Base-by-base conservation (phyloP, 1,284 basidiomycete species). In the Farysia itapuensis region DNA sequence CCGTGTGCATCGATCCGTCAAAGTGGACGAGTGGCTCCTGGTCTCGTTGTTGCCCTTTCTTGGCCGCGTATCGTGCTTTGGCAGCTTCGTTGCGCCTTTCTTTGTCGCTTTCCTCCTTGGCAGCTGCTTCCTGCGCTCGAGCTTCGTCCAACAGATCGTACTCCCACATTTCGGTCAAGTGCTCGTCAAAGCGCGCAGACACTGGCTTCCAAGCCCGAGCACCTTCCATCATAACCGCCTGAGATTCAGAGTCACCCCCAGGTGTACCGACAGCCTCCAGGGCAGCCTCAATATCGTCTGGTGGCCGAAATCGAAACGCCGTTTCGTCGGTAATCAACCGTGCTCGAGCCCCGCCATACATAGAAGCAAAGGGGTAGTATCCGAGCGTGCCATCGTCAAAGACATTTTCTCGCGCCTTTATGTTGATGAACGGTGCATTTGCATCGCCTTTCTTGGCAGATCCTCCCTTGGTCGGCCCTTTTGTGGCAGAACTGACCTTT, bases 301-400 rank as follows among this genome's bases (percentile, higher is more conserved):
- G 56, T 2, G 91, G 92, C 2, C 87, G 84, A 68, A 83, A 88
- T 2, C 82, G 82, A 72, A 95, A 97, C 4, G 59, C 51, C 38
- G 86, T 77, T n/a, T 61, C 49, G 0, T 92, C 93, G 22, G 91
- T 85, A 74, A 96, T 95, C 52, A 95, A 82, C 34, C 79, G 82
- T 5, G 91, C 88, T 53, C 86, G 84, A 1, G 90, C 95, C 42
- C 88, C 86, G 56, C 92, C 93, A 80, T 91, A 99, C 30, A 94
- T 81, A 3, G 90, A 95, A 39, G 95, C 84, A 79, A 95, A 87
- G 0, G 93, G 90, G 73, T 92, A 98, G 78, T 99, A 99, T 0
- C 95, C 95, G 5, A 96, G 79, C 15, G 86, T 87, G 9, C 95
- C 95, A 75, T 99, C 95, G 77, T 99, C 93, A 73, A 90, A 88